These are phyloP conservation scores for Metschnikowia peoriensis DNA, from an alignment of 805 yeast species.

Conservation along the genomic window DNA sequence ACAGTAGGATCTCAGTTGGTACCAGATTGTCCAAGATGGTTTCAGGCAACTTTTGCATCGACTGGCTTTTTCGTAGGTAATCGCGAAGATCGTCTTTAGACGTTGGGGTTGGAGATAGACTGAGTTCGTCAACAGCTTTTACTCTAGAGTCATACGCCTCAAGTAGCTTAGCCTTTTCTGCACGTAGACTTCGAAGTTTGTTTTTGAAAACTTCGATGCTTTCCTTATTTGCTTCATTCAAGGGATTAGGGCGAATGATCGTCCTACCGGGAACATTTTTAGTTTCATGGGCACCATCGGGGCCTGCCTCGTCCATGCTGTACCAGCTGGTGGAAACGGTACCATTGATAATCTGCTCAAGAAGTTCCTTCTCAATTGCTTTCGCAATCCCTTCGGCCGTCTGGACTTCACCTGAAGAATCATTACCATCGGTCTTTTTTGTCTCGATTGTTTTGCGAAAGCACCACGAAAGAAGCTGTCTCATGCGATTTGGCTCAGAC, in stretches of 20 bases:
- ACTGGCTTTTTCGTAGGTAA: slow-evolving; percentile 3
- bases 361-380: slow-evolving; percentile 61
- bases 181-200: slow-evolving; percentile 42
- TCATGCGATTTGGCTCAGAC: slow-evolving; percentile 73
- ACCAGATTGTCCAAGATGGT: not conserved
- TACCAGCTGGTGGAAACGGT: slow-evolving; percentile 70
- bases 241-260: slow-evolving; percentile 54
- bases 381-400: slow-evolving; percentile 54
- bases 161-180: slow-evolving; percentile 51
- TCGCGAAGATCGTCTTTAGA: slow-evolving; percentile 1
- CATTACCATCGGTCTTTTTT: slow-evolving; percentile 22
- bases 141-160: slow-evolving; percentile 20
- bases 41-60: not conserved
- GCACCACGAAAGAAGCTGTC: slow-evolving; percentile 70
- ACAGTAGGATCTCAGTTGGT: not conserved
- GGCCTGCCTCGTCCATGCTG: slow-evolving; percentile 30
- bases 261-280: slow-evolving; percentile 25
- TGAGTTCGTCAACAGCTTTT: not conserved
- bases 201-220: slow-evolving; percentile 47
- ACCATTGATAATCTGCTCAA: slow-evolving; percentile 59
- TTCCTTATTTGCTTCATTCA: slow-evolving; percentile 50
- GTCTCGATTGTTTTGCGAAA: slow-evolving; percentile 46
- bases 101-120: not conserved
- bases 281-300: slow-evolving; percentile 20
- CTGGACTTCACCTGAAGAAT: slow-evolving; percentile 30